Base-by-base conservation (phyloP, 1,139 yeast species). In the Blastobotrys proliferans region DNA sequence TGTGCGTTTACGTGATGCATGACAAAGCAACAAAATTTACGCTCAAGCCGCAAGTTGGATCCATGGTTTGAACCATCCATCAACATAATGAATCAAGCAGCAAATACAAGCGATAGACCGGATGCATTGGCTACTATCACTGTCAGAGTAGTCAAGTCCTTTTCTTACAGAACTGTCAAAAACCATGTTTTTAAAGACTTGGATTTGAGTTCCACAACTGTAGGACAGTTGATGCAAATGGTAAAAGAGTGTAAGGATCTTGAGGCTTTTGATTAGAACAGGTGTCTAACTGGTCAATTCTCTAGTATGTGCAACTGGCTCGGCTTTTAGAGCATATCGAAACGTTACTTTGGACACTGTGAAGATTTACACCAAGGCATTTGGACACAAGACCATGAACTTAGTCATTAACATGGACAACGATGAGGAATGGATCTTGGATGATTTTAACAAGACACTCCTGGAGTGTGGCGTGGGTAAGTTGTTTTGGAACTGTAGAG, bases 331-430 rank as follows among this genome's bases (percentile, higher is more conserved):
- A 55, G 95, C 97, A 1, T 90, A 80, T 63, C 74, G 97, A 55
- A 83, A 74, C 50, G 84, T 85, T n/a, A 70, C 69, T 3, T 25
- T 38, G n/a, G 86, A 92, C 58, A 71, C 94, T 0, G 61, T 92
- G 49, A 92, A 94, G 64, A 74, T 92, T 14, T 92, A 92, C 65
- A 84, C 96, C 28, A 87, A 86, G 60, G 97, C 98, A 0, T 97
- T 92, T 62, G 95, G 95, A 6, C 76, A 95, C 30, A 92, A 92
- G 66, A 86, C 97, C 1, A 84, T 88, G 80, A 88, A 92, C 60
- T 72, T 92, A 53, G 94, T 87, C 39, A 84, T 94, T 50, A 92
- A 92, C 62, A 77, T 92, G 62, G 96, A 87, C 25, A 79, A 83
- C 54, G 87, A 84, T 56, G 79, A 76, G 4, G 81, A 76, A 46